A percentile compares a stretch with the other conserved stretches of the same genome.
These are phyloP conservation scores for Amauroascus niger DNA, from an alignment of 2,329 filamentous ascomycete genomes.

Conservation along the genomic window DNA sequence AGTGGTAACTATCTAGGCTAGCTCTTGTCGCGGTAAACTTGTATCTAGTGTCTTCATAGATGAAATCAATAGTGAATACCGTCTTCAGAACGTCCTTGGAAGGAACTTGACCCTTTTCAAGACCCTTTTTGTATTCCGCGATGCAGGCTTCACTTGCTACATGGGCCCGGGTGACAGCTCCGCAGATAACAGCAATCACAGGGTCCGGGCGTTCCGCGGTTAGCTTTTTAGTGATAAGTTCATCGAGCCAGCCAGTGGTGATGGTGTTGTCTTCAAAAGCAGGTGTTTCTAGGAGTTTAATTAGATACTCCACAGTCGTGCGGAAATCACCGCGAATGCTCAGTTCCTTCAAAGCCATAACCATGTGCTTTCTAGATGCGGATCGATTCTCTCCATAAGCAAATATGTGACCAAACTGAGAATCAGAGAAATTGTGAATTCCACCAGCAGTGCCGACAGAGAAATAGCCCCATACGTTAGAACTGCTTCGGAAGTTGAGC, in stretches of 20 bases:
- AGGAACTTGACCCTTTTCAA: constrained; percentile 95
- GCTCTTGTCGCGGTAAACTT: constrained; percentile 96
- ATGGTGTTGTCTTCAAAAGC: constrained; percentile 99
- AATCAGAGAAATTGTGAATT: constrained; percentile 98
- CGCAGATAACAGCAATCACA: constrained; percentile 87
- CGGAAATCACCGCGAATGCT: constrained; percentile 99
- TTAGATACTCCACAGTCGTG: constrained; percentile 96
- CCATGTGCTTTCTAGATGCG: constrained; percentile 97
- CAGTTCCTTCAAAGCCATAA: constrained; percentile 93
- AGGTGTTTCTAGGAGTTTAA: constrained; percentile 95
- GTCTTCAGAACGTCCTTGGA: constrained; percentile 96
- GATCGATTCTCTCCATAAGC: constrained; percentile 96
- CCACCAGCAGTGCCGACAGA: constrained; percentile 92
- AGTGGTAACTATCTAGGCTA: constrained; percentile 84
- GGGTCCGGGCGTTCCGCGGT: constrained; percentile 92
- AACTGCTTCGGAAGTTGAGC: constrained; percentile 96
- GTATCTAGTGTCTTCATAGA: constrained; percentile 92
- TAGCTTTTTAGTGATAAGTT: constrained; percentile 94
- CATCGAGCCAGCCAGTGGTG: constrained; percentile 95
- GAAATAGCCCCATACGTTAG: constrained; percentile 99
- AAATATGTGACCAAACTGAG: constrained; percentile 98
- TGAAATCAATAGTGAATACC: constrained; percentile 95
- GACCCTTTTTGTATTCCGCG: constrained; percentile 71
- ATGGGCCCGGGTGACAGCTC: constrained; percentile 90
- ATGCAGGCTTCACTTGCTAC: constrained; percentile 86